Base-by-base conservation (phyloP, 495 filamentous ascomycete species). In the Pseudomonodictys pantanalensis region DNA sequence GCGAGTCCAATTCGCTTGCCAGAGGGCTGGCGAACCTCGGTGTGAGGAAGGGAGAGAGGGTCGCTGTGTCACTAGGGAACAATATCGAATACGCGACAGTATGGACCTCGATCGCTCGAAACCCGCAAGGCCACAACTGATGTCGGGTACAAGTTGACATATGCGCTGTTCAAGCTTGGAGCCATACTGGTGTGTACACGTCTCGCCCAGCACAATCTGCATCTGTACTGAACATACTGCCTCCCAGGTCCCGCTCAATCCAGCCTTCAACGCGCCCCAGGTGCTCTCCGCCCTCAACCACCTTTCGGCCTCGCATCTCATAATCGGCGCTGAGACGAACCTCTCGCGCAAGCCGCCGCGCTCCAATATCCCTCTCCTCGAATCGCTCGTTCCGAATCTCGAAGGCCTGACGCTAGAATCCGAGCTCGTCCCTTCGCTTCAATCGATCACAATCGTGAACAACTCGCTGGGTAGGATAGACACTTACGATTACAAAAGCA, bases 121-220 rank as follows among this genome's bases (percentile, higher is more conserved):
- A 22, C 26, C 20, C 48, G 47, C 4, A 44, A 15, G 17, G 9
- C 25, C 1, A 15, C 25, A 18, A 38, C 56, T 58, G 26, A 54
- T 52, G 44, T 20, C 42, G 24, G 11, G 17, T 9, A 38, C n/a
- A 53, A 86, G 71, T 72, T 83, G 15, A 95, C 88, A 22, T 97
- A 98, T 74, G 91, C 91, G 4, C 61, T 95, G 20, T 95, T 93
- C 72, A 97, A 98, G 71, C 79, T 97, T 2, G 93, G 93, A 15
- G 93, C 90, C 41, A 86, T 97, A 46, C 76, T 97, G 55, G 92
- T 87, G 72, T 10, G 41, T 2, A 17, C 22, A n/a, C n/a, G 11
- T 15, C 0, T 3, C 6, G 5, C 24, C 26, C 15, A 20, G 5
- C 10, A 20, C 17, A 35, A n/a, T 7, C 18, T 28, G 11, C 29